Percentiles rank a stretch among this genome's conserved stretches.
Conservation (phyloP, 257 asterid species). For the Solanum gracilifrons region DNA sequence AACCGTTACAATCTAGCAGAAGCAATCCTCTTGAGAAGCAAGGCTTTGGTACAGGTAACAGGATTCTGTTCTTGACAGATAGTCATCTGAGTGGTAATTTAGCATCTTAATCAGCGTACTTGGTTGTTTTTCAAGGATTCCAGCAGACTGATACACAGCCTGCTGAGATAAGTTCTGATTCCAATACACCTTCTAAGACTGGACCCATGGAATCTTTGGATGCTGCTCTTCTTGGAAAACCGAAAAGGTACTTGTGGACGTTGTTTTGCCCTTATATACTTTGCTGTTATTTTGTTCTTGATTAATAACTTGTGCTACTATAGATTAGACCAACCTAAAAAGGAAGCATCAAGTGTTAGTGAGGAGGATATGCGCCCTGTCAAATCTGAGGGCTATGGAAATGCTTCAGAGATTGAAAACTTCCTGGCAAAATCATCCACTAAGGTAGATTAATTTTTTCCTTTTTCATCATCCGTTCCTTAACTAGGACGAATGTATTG, state of each 20-base stretch:
- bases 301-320: conserved; percentile 15
- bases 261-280: not conserved
- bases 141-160: conserved; percentile 33
- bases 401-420: conserved; percentile 40
- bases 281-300: not conserved
- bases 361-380: conserved; percentile 19
- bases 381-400: conserved; percentile 24
- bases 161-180: conserved; percentile 16
- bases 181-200: conserved; percentile 16
- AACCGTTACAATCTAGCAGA: conserved; percentile 8
- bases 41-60: conserved; percentile 43
- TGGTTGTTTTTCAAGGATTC: conserved; percentile 52
- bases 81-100: not conserved
- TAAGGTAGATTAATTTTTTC: conserved; percentile 34
- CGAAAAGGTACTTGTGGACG: conserved; percentile 39
- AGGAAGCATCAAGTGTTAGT: conserved; percentile 25
- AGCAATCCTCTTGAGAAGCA: conserved; percentile 18
- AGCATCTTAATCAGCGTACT: not conserved
- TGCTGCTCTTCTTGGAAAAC: conserved; percentile 52
- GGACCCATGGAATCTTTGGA: conserved; percentile 18
- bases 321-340: conserved; percentile 50
- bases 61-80: conserved; percentile 7
- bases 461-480: not conserved
- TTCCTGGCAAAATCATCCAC: conserved; percentile 35
- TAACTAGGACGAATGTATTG: not conserved